A percentile compares a stretch with the other conserved stretches of the same genome.
Evolutionary conservation across 345 rosid species (phyloP).

Genomic region (Cochlearia excelsa): DNA sequence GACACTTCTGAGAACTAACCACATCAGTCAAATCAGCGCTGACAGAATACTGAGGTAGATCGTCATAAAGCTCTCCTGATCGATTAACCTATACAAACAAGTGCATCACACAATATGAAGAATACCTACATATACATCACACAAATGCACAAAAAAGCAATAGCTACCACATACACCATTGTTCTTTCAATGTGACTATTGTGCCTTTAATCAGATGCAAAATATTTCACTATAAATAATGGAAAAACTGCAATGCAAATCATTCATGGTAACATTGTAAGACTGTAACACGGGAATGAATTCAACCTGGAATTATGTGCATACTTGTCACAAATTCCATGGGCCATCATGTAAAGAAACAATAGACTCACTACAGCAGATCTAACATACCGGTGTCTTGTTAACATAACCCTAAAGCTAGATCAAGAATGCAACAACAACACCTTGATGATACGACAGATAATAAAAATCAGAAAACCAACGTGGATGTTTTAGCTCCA

Average conservation of each 20-base stretch:
- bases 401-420: slow-evolving; percentile 17
- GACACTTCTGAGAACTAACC: slow-evolving; percentile 45
- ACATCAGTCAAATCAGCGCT: slow-evolving; percentile 57
- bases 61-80: slow-evolving; percentile 65
- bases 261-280: slow-evolving; percentile 17
- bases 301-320: slow-evolving; percentile 11
- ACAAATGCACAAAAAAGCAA: slow-evolving; percentile 14
- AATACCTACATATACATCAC: slow-evolving; percentile 5
- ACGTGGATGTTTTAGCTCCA: slow-evolving; percentile 19
- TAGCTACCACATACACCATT: slow-evolving; percentile 18
- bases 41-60: slow-evolving; percentile 75
- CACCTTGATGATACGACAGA: slow-evolving; percentile 9
- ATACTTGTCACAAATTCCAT: neutral
- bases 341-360: slow-evolving; percentile 11
- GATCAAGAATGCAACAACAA: slow-evolving; percentile 25
- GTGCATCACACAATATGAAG: slow-evolving; percentile 12
- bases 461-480: slow-evolving; percentile 18
- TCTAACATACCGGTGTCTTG: slow-evolving; percentile 11
- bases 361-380: slow-evolving; percentile 17
- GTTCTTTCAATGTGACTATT: slow-evolving; percentile 1
- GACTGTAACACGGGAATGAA: neutral
- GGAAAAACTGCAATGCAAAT: slow-evolving; percentile 10
- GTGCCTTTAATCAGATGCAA: neutral
- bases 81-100: slow-evolving; percentile 54
- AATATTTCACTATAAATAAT: neutral